These are phyloP conservation scores for Emiliania huxleyi DNA, from an alignment of 78 protist species.

Conservation along the genomic window DNA sequence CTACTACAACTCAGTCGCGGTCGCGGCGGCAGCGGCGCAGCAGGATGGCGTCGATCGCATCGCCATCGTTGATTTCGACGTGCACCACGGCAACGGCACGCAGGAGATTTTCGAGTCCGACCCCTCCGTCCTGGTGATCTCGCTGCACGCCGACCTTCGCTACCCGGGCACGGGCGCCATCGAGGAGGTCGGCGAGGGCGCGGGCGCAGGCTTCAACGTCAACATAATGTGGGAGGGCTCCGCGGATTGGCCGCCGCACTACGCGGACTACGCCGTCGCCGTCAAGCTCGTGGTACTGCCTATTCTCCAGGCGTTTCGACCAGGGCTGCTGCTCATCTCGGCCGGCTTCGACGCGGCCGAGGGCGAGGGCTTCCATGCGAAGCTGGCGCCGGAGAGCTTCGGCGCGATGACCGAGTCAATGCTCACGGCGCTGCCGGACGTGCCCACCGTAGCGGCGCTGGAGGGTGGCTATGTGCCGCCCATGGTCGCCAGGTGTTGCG, in stretches of 20 bases:
- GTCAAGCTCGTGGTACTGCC: conserved; percentile 58
- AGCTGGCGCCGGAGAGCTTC: neutral
- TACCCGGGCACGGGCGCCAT: neutral
- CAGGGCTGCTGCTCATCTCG: conserved; percentile 61
- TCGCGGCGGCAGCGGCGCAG: neutral
- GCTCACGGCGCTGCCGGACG: neutral
- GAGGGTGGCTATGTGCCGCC: neutral
- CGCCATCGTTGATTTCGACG: conserved; percentile 78
- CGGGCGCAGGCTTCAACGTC: neutral
- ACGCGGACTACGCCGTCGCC: conserved; percentile 36
- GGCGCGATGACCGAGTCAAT: neutral
- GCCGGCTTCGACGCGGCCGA: conserved; percentile 75
- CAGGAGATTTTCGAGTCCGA: conserved; percentile 70
- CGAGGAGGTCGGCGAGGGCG: neutral
- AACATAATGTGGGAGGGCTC: neutral
- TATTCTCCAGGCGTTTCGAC: conserved; percentile 42
- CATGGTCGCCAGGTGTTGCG: neutral
- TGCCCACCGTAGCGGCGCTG: neutral
- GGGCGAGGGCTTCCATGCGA: neutral
- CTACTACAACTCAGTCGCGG: neutral
- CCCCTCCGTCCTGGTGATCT: conserved; percentile 60
- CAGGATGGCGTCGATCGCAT: neutral
- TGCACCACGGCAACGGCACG: conserved; percentile 89
- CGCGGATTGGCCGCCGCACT: neutral
- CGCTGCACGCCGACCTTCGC: conserved; percentile 51